Evolutionary conservation across 768 basidiomycete species (phyloP), one percentile per base, ranked within the genome.

Genomic region (Russula earlei): DNA sequence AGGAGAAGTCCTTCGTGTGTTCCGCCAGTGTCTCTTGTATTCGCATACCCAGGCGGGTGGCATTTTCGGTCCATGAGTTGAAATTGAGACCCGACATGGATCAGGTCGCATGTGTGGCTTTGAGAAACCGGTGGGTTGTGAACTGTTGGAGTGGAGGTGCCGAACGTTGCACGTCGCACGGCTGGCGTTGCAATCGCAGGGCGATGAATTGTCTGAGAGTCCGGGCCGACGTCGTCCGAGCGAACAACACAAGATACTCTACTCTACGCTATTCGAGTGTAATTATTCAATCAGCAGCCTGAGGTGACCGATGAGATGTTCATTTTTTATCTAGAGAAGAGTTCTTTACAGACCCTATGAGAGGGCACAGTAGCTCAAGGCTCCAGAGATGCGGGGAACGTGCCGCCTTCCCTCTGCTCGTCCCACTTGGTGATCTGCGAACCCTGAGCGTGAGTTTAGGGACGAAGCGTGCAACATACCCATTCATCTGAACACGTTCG

Each of bases 331-430:
- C 49, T 24, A 24, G 47, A 15, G 27, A 29, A 41, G 34, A 42
- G n/a, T 17, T 37, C 46, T 53, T 44, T 57, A 57, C 51, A 38
- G 20, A 38, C 14, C 22, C 15, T 37, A 53, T 36, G 43, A 38
- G n/a, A 12, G 25, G 33, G 33, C 37, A 62, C 41, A 34, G 24
- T 42, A 10, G 27, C 67, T 78, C 73, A 83, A 59, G 84, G 84
- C 67, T 95, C 91, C 65, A 96, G 74, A 12, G 90, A 91, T 11
- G 90, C 88, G 33, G 92, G 90, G 83, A 96, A 96, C 20, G 87
- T 87, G 56, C 90, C 91, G 62, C 71, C 84, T 69, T 98, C 93
- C 69, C 94, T 83, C 72, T 97, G 92, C 54, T 95, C 94, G 68
- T 99, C 94, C 76, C 86, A 98, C 74, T 85, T 91, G 65, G 75